Evolutionary conservation across 2,329 filamentous ascomycete genomes (phyloP).

Genomic region (Aspergillus udagawae): DNA sequence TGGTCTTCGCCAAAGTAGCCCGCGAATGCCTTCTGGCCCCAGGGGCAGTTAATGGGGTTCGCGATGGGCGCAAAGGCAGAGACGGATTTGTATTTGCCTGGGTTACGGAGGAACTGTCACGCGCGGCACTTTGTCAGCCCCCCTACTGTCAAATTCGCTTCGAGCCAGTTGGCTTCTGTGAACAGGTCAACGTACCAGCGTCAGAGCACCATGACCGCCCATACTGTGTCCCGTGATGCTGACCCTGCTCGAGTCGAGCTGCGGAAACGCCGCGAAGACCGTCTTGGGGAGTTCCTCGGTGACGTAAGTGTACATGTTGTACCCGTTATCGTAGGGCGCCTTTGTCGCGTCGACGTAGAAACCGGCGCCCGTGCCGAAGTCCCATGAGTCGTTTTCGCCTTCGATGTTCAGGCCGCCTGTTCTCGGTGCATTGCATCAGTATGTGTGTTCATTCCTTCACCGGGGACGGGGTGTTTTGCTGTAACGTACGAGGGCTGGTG

Average conservation of each 20-base stretch:
- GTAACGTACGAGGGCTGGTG: conserved; percentile 72
- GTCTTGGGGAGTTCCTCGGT: conserved; percentile 77
- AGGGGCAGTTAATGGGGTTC: conserved; percentile 81
- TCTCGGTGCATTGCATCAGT: background rate
- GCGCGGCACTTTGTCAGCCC: background rate
- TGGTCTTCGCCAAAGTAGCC: conserved; percentile 82
- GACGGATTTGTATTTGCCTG: conserved; percentile 81
- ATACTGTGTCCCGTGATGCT: conserved; percentile 93
- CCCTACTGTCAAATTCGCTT: no score
- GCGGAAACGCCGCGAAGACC: conserved; percentile 68
- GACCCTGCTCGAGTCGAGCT: conserved; percentile 67
- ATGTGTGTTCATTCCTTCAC: background rate
- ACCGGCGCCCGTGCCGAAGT: conserved; percentile 87
- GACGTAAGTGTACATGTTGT: conserved; percentile 94
- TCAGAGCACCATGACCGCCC: conserved; percentile 94
- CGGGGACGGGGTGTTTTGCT: background rate
- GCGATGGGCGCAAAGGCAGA: conserved; percentile 87
- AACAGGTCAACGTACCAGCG: conserved; percentile 52
- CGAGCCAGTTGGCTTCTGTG: no score
- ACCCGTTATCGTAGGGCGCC: conserved; percentile 69
- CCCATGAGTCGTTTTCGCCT: conserved; percentile 82
- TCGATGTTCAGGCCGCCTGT: conserved; percentile 69
- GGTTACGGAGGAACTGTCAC: conserved; percentile 75
- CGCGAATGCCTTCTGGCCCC: conserved; percentile 91
- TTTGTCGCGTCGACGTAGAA: conserved; percentile 90